phyloP scores from a whole-genome alignment of 2,329 filamentous ascomycete species.

The Aspergillus fumigatiaffinis region DNA sequence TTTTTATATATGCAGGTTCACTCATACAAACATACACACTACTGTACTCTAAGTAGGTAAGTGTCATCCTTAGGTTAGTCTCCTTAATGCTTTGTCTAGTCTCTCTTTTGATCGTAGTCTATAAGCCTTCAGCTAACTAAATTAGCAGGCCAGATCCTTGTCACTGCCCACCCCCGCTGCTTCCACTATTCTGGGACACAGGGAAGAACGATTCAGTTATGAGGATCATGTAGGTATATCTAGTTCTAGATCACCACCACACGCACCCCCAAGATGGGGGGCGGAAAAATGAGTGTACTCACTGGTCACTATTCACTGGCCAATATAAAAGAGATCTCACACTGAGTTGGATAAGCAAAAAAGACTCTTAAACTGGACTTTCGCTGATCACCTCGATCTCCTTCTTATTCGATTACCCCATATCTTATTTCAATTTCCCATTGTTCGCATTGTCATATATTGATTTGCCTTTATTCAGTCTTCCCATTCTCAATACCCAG shows the following conservation, averaged over 20 bases:
- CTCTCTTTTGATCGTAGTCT: constrained; percentile 4
- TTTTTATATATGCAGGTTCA: not conserved
- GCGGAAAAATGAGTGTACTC: not conserved
- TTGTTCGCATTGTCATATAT: not conserved
- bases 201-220: constrained; percentile 9
- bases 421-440: not conserved
- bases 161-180: constrained; percentile 19
- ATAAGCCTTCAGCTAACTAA: constrained; percentile 13
- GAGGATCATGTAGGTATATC: constrained; percentile 18
- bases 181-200: constrained; percentile 24
- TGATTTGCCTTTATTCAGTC: not conserved
- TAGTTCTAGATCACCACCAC: constrained; percentile 27
- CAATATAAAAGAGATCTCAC: not conserved
- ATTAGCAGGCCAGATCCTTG: constrained; percentile 18
- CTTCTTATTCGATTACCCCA: not conserved
- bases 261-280: constrained; percentile 1
- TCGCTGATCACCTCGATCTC: not conserved
- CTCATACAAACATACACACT: constrained; percentile 5
- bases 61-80: not conserved
- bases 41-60: not conserved
- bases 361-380: not conserved
- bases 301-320: not conserved
- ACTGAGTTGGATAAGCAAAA: not conserved
- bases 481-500: not conserved
- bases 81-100: not conserved